Evolutionary conservation across 2,329 filamentous ascomycete species (phyloP).

Genomic region (Ampelomyces quisqualis): DNA sequence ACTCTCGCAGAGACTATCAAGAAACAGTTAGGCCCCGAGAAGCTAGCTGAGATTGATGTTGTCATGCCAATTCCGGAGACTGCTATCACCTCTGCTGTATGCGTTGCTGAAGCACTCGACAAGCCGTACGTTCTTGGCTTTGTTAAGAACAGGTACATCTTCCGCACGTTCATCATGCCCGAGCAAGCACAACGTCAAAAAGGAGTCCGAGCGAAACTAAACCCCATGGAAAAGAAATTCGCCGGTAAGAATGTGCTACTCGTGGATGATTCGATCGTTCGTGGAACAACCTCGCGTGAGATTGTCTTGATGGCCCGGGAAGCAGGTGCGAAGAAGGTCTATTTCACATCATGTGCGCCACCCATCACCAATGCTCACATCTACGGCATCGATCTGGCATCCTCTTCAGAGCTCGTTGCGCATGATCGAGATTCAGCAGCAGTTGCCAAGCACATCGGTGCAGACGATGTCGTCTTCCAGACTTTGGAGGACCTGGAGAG

Average conservation of each 20-base stretch:
- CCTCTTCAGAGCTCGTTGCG: conserved; percentile 69
- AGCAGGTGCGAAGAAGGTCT: conserved; percentile 76
- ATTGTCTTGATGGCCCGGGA: conserved; percentile 84
- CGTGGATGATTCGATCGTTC: conserved; percentile 87
- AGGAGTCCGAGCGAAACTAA: conserved; percentile 85
- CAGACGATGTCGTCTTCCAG: conserved; percentile 76
- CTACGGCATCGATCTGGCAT: conserved; percentile 77
- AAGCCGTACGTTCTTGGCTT: conserved; percentile 81
- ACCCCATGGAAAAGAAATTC: conserved; percentile 83
- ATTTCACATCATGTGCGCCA: conserved; percentile 80
- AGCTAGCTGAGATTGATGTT: conserved; percentile 74
- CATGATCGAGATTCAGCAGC: conserved; percentile 62
- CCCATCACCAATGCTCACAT: conserved; percentile 85
- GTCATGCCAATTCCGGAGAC: conserved; percentile 86
- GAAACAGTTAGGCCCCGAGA: conserved; percentile 65
- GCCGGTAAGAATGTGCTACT: conserved; percentile 75
- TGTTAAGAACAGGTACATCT: conserved; percentile 87
- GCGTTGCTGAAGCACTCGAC: conserved; percentile 70
- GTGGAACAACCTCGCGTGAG: conserved; percentile 78
- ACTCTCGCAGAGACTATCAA: conserved; percentile 74
- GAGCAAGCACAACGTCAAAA: conserved; percentile 79
- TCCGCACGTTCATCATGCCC: conserved; percentile 85
- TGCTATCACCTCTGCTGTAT: conserved; percentile 75
- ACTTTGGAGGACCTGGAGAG: conserved; percentile 75
- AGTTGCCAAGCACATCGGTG: conserved; percentile 68